Base-by-base conservation (phyloP, 2,329 filamentous ascomycete genomes). In the Aspergillus fructus region DNA sequence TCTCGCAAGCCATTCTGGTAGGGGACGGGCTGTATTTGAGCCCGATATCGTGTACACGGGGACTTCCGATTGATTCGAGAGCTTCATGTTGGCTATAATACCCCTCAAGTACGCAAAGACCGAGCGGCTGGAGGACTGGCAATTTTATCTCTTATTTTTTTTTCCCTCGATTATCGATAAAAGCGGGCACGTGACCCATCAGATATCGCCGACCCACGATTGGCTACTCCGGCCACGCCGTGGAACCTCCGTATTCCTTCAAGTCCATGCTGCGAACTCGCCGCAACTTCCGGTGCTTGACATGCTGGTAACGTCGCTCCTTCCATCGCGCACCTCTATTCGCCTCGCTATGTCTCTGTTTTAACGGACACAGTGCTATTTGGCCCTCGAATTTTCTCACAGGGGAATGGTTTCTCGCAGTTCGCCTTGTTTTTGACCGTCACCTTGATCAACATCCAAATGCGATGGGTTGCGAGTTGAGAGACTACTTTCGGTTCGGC, bases 1-100 rank as follows among this genome's bases (percentile, higher is more conserved):
- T 64, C 91, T 85, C 34, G 92, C 89, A 59, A 99, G 89, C 93
- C 94, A 99, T 77, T 99, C 94, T 59, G 94, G 94, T 30, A 99
- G 83, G 19, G 91, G 90, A 24, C 93, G 85, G 6, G 91, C 89
- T 17, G 91, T 93, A 37, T 91, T 91, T 34, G 91, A 91, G 63
- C 94, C 96, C 39, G 93, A 92, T 68, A 99, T 90, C 54, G 94
- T 97, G 72, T 99, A 99, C 2, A 97, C 93, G 56, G 90, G 90
- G 59, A 96, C 89, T 45, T 88, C 83, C 61, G 91, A 90, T 63
- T 90, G 87, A 67, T 91, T 80, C 49, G 77, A 77, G 62, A 81
- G 71, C 71, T 79, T 80, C 78, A 81, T 81, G 48, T 59, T 64
- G 54, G 58, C 53, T 53, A 56, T 49, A 59, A 53, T 59, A 37